Base-by-base conservation (phyloP, 1,284 basidiomycete species). In the Cryptococcus sp. region DNA sequence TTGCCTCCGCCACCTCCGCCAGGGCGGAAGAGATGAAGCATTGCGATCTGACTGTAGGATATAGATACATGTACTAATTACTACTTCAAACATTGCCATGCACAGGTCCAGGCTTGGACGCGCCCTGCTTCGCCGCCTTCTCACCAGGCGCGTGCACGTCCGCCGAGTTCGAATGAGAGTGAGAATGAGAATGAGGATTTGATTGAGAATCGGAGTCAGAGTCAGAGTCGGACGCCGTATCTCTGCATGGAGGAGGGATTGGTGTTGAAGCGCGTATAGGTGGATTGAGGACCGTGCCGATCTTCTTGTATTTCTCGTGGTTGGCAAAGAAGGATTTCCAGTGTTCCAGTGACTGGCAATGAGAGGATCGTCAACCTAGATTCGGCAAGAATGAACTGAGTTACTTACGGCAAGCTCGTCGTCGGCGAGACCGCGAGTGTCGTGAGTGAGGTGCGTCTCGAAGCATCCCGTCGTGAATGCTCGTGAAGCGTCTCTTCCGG, bases 381-480 rank as follows among this genome's bases (percentile, higher is more conserved):
- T n/a, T n/a, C n/a, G n/a, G n/a, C n/a, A n/a, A n/a, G n/a, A n/a
- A n/a, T n/a, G n/a, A n/a, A n/a, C n/a, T n/a, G n/a, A n/a, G n/a
- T n/a, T 6, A 68, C 84, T 72, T 71, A 91, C 92, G 74, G 81
- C 79, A 64, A 89, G 74, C 76, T 97, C 89, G 60, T 82, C 78
- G 56, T 88, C 85, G 41, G 81, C 83, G 65, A 97, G 78, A 13
- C 89, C 94, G 61, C 93, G 86, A 59, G 89, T 80, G 79, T 97
- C 93, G 79, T 96, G 89, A 41, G 93, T 97, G 48, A 87, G 84
- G 78, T 97, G 93, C 7, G 76, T 78, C 70, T 87, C 83, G 82
- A 97, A 96, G 77, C 93, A 97, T 5, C 93, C 93, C 0, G 94
- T 97, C 38, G 86, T 90, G 78, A 91, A 97, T 0, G 93, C 89